Conservation (phyloP, 176 grass and related monocot species). For the Oropetium thomaeum region DNA sequence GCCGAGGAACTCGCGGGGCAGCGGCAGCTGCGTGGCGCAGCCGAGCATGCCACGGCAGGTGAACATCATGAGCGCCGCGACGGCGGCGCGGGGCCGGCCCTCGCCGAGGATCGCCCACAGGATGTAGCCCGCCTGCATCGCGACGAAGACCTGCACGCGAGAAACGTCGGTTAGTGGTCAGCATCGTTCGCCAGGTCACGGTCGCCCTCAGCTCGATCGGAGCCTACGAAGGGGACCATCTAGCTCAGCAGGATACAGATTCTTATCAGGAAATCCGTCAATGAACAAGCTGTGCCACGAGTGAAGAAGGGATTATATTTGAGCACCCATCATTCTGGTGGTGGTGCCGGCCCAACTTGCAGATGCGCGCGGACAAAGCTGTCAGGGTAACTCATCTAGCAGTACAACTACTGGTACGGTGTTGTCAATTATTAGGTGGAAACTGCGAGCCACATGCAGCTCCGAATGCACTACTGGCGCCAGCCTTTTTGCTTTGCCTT, state of each 20-base stretch:
- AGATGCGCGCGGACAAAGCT: background rate
- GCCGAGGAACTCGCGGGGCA: slow-evolving; percentile 70
- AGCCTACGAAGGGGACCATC: background rate
- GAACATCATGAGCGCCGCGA: slow-evolving; percentile 92
- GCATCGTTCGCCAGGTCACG: no score
- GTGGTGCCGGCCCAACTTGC: background rate
- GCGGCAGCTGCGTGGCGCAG: slow-evolving; percentile 78
- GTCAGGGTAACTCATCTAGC: background rate
- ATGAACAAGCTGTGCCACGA: background rate
- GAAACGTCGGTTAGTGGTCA: background rate
- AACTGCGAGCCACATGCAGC: background rate
- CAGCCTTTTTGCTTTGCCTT: slow-evolving; percentile 3
- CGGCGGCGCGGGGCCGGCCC: slow-evolving; percentile 59
- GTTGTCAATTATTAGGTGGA: background rate
- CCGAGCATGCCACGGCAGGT: slow-evolving; percentile 78
- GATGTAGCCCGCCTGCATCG: slow-evolving; percentile 87
- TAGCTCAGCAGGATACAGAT: slow-evolving; percentile 1
- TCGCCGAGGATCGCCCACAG: slow-evolving; percentile 82
- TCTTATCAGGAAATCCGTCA: slow-evolving; percentile 27
- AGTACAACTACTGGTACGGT: background rate
- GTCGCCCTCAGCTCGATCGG: background rate
- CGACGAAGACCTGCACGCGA: slow-evolving; percentile 69
- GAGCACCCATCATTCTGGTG: background rate
- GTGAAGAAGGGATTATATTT: background rate
- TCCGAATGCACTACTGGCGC: background rate